A percentile compares a stretch with the other conserved stretches of the same genome.
phyloP scores from a whole-genome alignment of 441 rosid genomes.

The Francoa sonchifolia region DNA sequence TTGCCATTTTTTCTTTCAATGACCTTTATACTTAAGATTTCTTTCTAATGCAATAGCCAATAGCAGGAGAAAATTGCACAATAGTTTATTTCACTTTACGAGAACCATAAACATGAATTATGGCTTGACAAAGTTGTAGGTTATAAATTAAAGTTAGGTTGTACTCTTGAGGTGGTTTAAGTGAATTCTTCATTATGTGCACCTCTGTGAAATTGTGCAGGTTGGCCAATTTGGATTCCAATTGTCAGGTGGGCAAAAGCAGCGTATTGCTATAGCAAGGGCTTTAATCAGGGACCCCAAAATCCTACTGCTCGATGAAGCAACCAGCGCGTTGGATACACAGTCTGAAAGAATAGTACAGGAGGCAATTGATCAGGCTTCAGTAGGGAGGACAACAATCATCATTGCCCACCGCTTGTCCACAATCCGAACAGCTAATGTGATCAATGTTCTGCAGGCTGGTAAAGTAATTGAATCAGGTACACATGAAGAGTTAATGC shows the following conservation, averaged over 20 bases:
- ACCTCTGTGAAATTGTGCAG: conserved; percentile 16
- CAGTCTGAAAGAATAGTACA: conserved; percentile 54
- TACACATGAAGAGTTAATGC: conserved; percentile 38
- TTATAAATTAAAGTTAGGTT: background rate
- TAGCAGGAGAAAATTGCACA: no score
- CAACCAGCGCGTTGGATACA: conserved; percentile 57
- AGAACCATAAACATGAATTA: background rate
- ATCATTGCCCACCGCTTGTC: conserved; percentile 55
- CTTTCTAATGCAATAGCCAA: no score
- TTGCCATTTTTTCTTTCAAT: no score
- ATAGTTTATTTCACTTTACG: background rate
- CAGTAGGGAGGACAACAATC: conserved; percentile 47
- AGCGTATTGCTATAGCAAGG: conserved; percentile 57
- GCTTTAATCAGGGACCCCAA: conserved; percentile 54
- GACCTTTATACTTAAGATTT: no score
- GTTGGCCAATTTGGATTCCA: conserved; percentile 65
- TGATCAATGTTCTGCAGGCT: conserved; percentile 37
- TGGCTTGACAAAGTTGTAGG: background rate
- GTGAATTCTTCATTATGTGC: background rate
- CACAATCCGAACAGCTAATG: conserved; percentile 33
- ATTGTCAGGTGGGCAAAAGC: conserved; percentile 67
- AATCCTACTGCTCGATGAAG: conserved; percentile 56
- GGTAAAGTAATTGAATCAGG: conserved; percentile 61
- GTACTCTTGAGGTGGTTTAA: background rate
- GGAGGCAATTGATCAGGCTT: conserved; percentile 52